Conservation (phyloP, 331 rosid genomes). For the Quercus tomentella region DNA sequence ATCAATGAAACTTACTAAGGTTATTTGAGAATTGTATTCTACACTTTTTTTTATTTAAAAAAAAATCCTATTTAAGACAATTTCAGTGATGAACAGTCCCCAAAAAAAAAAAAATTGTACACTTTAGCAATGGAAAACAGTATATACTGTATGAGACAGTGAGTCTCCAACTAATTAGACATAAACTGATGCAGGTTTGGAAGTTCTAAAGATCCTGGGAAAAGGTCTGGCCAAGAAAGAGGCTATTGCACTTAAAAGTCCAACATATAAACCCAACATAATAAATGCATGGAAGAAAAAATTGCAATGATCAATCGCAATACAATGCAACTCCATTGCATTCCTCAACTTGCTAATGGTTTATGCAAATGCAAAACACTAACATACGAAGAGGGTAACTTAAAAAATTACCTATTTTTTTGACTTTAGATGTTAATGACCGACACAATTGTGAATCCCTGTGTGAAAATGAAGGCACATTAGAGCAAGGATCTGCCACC, state of each 20-base stretch:
- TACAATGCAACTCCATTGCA: no score
- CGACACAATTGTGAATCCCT: neutral
- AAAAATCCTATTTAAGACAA: neutral
- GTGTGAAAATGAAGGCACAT: slow-evolving; percentile 11
- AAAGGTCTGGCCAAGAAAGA: no score
- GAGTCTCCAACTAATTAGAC: neutral
- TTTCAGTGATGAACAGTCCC: neutral
- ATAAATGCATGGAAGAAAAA: no score
- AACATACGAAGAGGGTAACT: neutral
- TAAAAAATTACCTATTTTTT: neutral
- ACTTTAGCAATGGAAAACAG: neutral
- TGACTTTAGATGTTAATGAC: neutral
- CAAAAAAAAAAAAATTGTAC: neutral
- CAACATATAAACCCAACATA: no score
- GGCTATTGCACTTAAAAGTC: no score
- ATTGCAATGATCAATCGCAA: no score
- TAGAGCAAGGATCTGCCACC: slow-evolving; percentile 26
- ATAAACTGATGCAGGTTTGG: neutral
- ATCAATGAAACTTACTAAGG: no score
- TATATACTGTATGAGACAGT: no score
- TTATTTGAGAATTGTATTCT: no score
- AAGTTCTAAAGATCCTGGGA: neutral
- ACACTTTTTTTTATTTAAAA: no score
- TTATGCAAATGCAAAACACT: neutral
- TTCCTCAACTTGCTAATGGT: neutral